Evolutionary conservation across 2,329 filamentous ascomycete species (phyloP).

Genomic region (Aspergillus hiratsukae): DNA sequence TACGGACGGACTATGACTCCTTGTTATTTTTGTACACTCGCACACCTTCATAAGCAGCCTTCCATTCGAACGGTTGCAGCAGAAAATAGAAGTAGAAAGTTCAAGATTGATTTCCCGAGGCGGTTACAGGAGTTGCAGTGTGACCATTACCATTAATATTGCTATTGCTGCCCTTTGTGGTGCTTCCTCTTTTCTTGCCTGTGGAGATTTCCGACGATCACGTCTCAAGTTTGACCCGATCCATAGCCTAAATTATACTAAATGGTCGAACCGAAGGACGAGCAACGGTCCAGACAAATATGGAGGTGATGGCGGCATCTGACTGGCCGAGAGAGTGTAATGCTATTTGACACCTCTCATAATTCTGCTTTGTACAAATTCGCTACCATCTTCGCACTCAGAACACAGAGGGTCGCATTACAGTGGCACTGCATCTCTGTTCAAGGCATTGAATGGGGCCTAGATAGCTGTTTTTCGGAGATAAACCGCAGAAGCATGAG

Average conservation of each 20-base stretch:
- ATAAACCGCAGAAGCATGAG: not conserved
- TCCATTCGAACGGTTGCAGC: not conserved
- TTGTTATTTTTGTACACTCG: conserved; percentile 1
- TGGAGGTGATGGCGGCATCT: not conserved
- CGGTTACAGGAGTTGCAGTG: not conserved
- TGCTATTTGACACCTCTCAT: not conserved
- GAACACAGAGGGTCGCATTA: not conserved
- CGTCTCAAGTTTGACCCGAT: not conserved
- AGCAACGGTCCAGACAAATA: not conserved
- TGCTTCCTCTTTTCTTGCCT: not conserved
- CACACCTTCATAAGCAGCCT: not conserved
- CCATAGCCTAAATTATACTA: not conserved
- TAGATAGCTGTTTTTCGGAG: too few species aligned
- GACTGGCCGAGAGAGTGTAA: not conserved
- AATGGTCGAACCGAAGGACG: not conserved
- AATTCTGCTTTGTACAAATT: not conserved
- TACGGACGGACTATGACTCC: not conserved
- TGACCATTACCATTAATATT: not conserved
- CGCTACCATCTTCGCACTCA: not conserved
- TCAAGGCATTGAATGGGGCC: too few species aligned
- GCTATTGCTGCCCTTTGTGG: too few species aligned
- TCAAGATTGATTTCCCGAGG: not conserved
- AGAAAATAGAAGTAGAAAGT: not conserved
- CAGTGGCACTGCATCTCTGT: not conserved
- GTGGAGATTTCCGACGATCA: not conserved